Evolutionary conservation across 257 asterid genomes (phyloP).

Genomic region (Salvia splendens): DNA sequence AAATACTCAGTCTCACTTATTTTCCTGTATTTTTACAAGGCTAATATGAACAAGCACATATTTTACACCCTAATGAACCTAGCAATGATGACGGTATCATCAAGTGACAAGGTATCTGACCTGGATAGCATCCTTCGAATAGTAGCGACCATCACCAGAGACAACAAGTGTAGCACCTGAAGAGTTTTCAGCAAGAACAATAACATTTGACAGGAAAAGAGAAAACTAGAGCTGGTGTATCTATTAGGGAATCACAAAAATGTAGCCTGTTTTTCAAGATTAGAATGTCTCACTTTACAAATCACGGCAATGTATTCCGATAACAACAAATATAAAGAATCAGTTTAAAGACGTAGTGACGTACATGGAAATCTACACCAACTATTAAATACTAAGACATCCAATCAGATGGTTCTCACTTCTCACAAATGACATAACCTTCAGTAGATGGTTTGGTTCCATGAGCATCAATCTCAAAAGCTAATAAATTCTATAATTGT

Average conservation of each 20-base stretch:
- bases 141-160: slow-evolving; percentile 99
- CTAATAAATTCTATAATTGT: background rate
- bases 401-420: background rate
- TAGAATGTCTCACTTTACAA: too few relatives aligned
- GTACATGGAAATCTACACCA: slow-evolving; percentile 3
- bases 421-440: background rate
- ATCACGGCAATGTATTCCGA: background rate
- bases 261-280: too few relatives aligned
- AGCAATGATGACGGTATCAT: slow-evolving; percentile 10
- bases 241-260: background rate
- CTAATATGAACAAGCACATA: background rate
- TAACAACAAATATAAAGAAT: background rate
- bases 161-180: slow-evolving; percentile 96
- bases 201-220: slow-evolving; percentile 6
- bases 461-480: slow-evolving; percentile 2
- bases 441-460: background rate
- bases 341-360: background rate
- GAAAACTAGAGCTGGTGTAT: slow-evolving; percentile 25
- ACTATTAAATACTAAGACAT: background rate
- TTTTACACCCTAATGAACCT: background rate
- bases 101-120: slow-evolving; percentile 38
- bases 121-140: slow-evolving; percentile 91
- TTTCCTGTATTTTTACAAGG: too few relatives aligned
- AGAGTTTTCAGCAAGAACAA: slow-evolving; percentile 31
- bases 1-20: too few relatives aligned